Evolutionary conservation across 768 basidiomycete species (phyloP).

Genomic region (Artomyces pyxidatus): DNA sequence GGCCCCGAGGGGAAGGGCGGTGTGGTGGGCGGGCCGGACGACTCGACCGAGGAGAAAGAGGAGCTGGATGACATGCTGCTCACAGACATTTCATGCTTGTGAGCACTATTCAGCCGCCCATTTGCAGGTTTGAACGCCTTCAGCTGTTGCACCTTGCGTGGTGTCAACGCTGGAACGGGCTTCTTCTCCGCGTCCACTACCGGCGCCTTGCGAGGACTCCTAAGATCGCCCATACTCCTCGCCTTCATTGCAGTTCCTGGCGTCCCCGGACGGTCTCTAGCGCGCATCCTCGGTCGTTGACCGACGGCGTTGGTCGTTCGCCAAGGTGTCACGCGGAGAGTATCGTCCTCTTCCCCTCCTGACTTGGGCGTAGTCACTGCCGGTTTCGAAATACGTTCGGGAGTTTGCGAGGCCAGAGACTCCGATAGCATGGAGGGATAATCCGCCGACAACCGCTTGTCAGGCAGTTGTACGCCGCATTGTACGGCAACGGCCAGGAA

Average conservation of each 20-base stretch:
- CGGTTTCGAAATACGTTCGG: slow-evolving; percentile 2
- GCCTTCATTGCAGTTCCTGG: slow-evolving; percentile 33
- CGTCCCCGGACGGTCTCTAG: slow-evolving; percentile 8
- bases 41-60: slow-evolving; percentile 57
- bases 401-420: slow-evolving; percentile 11
- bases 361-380: slow-evolving; percentile 4
- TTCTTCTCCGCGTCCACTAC: slow-evolving; percentile 29
- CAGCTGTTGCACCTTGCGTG: background rate
- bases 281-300: slow-evolving; percentile 1
- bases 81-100: slow-evolving; percentile 35
- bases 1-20: slow-evolving; percentile 65
- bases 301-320: slow-evolving; percentile 15
- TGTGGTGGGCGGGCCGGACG: slow-evolving; percentile 35
- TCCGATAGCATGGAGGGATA: slow-evolving; percentile 11
- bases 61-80: slow-evolving; percentile 72
- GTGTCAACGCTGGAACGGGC: slow-evolving; percentile 24
- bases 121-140: slow-evolving; percentile 8
- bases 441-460: slow-evolving; percentile 10
- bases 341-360: slow-evolving; percentile 12
- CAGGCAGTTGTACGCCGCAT: slow-evolving; percentile 64
- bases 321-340: slow-evolving; percentile 3
- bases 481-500: slow-evolving; percentile 74
- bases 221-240: slow-evolving; percentile 48
- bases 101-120: slow-evolving; percentile 10
- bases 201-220: slow-evolving; percentile 23